phyloP scores from a whole-genome alignment of 352 stramenopile species.

The Phytophthora multivora region DNA sequence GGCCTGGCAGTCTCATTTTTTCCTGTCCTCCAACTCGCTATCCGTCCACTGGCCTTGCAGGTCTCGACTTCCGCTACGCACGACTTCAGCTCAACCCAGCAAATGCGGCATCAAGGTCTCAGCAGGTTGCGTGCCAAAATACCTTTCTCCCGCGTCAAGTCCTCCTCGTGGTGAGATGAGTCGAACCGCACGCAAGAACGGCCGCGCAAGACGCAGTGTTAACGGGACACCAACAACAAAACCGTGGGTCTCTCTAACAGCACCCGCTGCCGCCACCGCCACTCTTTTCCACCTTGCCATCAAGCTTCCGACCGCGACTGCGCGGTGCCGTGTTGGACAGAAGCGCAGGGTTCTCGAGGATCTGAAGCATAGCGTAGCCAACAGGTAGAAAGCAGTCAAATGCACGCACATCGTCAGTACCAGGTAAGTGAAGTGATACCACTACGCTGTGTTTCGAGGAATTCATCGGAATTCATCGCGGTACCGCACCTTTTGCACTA shows the following conservation, averaged over 20 bases:
- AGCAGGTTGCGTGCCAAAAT: constrained; percentile 12
- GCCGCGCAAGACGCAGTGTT: constrained; percentile 1
- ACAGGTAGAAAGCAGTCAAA: background rate
- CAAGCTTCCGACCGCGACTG: constrained; percentile 62
- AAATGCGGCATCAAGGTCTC: constrained; percentile 2
- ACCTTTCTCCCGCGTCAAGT: constrained; percentile 9
- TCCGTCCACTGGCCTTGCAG: constrained; percentile 1
- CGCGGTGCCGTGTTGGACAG: constrained; percentile 87
- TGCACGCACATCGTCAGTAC: background rate
- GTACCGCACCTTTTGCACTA: constrained; percentile 94
- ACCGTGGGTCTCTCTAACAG: constrained; percentile 39
- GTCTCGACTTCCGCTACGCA: background rate
- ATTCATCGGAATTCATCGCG: background rate
- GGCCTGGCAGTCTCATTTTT: background rate
- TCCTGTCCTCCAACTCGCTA: constrained; percentile 1
- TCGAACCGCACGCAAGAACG: constrained; percentile 20
- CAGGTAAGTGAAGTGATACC: background rate
- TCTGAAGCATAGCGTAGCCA: constrained; percentile 45
- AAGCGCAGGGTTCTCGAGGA: constrained; percentile 90
- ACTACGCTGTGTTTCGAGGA: background rate
- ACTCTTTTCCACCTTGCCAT: constrained; percentile 64
- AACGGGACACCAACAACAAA: constrained; percentile 31
- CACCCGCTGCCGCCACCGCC: constrained; percentile 62
- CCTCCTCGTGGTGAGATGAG: constrained; percentile 20
- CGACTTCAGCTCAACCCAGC: background rate